Base-by-base conservation (phyloP, 257 asterid species). In the Jaltomata sinuosa region DNA sequence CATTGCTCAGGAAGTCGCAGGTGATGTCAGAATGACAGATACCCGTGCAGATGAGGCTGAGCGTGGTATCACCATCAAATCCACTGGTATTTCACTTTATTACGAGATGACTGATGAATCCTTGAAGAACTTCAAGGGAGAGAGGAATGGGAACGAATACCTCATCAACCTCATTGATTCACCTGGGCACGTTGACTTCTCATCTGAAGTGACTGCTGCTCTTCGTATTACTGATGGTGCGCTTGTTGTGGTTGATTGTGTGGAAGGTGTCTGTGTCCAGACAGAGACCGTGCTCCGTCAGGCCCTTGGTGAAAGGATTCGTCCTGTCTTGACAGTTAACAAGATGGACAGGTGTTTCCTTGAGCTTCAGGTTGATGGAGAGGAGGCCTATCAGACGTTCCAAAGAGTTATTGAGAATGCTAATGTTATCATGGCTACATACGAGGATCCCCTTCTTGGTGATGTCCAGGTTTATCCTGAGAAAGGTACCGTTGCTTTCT, bases 211-310 rank as follows among this genome's bases (percentile, higher is more conserved):
- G 76, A 89, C 90, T 3, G 90, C 91, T 85, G 91, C 91, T 9
- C 91, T 89, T 34, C 90, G 91, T 87, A 89, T 89, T 72, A 87
- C 91, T 84, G 91, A 89, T 72, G 91, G 90, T 79, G 91, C 91
- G 0, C 85, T 89, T 40, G 91, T 89, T 6, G 91, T 89, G 68
- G 90, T 89, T 34, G 91, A 89, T 71, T 89, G 91, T 85, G 79
- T 89, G 29, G 91, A 89, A 85, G 91, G 91, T 31, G 91, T 89
- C 18, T 89, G 91, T 29, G 91, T 89, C 67, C 91, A 89, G 82
- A 89, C 90, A 9, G 90, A 89, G 87, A 87, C 91, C 79, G 91
- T 89, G 45, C 91, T 87, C 29, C 86, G 91, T 9, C 91, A 87
- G 61, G 91, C 91, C 77, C 90, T 87, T 32, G 91, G 91, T 29